Evolutionary conservation across 768 basidiomycete species (phyloP), one percentile per base, ranked within the genome.

Genomic region (Panus rudis): DNA sequence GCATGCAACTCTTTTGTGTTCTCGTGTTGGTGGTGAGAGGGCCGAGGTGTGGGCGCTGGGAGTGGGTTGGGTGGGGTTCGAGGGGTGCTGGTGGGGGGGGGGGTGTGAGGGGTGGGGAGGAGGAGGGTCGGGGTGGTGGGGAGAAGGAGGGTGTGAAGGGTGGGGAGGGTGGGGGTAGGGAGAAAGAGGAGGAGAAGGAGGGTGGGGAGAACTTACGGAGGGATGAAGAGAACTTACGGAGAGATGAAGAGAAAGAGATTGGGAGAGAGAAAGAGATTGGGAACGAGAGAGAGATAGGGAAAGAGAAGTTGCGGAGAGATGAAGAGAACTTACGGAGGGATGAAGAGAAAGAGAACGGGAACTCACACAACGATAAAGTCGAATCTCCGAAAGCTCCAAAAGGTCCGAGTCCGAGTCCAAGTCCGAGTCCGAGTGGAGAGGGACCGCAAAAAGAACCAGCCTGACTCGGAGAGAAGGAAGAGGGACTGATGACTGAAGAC

Each of bases 11-110:
- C 0, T 76, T 72, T 50, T 73, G 77, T 48, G 52, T 89, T 1
- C 38, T 73, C 21, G 46, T 86, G 3, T 70, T 88, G 4, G 59
- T 83, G 8, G 30, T 76, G 21, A 72, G 88, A 21, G 88, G 88
- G 0, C 88, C 88, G 6, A 84, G 88, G 52, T 56, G 57, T 31
- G 43, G 59, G 32, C 63, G 72, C 16, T 69, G 65, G 53, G 76
- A 73, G 30, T 83, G 82, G 81, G 65, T 82, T 54, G 80, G 83
- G 6, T 83, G 73, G 56, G 70, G 75, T n/a, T n/a, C n/a, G 48
- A 81, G 79, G 6, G 79, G 81, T 12, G 47, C 37, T 17, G 55
- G 50, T 43, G 20, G 41, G 32, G 20, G 45, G 19, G 46, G 46
- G 25, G 11, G 35, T 17, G 10, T 6, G 19, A 32, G 17, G 43